Evolutionary conservation across 1,284 basidiomycete species (phyloP), one percentile per base, ranked within the genome.

Genomic region (Afroboletus lepidellus): DNA sequence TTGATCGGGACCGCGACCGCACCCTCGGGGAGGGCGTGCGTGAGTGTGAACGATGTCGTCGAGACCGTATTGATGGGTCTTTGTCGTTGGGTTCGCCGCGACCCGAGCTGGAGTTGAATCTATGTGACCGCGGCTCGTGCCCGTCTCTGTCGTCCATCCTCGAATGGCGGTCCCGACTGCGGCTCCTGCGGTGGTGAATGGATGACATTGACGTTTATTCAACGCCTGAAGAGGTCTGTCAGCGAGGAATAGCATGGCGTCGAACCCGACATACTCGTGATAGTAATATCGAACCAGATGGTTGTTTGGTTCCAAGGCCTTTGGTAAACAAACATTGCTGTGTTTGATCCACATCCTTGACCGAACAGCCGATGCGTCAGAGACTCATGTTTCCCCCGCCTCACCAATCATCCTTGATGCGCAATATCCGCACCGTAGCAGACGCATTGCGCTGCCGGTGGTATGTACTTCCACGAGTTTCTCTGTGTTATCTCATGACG

Each of bases 281-380:
- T 27, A 9, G n/a, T 25, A 34, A 45, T 47, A 37, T 39, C 43
- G 39, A 59, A 37, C 39, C 33, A 23, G 42, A 15, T 23, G 42
- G 44, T 66, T 65, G 67, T 65, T 65, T 69, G 66, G 64, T 63
- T 51, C 54, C 20, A 18, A 65, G 36, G 67, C 51, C 36, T 54
- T 65, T 62, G 56, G 50, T 42, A 65, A 69, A 69, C 66, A 69
- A 62, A 41, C 39, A 23, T 42, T 30, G 29, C 29, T 44, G 42
- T 46, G 27, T 54, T n/a, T 36, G 51, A 64, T 60, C 60, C 60
- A 61, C 63, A 41, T 47, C 29, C 21, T 42, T 24, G 16, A 2
- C 61, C 60, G 59, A 65, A 38, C 46, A 54, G 39, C 62, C 55
- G 55, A 54, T 42, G 27, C 41, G 36, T 52, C 48, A 33, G 42